Base-by-base conservation (phyloP, 331 rosid genomes). In the Cydonia oblonga region DNA sequence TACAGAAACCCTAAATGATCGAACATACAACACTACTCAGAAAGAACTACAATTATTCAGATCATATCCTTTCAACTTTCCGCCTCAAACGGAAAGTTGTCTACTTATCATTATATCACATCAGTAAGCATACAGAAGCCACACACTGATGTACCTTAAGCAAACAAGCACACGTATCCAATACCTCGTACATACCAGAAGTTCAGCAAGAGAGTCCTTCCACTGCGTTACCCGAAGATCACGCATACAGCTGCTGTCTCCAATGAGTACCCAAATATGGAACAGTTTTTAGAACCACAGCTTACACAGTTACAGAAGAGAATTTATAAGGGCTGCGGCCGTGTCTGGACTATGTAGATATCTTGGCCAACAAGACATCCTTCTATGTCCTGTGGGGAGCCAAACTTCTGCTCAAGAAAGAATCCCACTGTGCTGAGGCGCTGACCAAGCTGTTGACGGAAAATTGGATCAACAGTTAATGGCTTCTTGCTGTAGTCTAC, bases 401-500 rank as follows among this genome's bases (percentile, higher is more conserved):
- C 93, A 61, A 95, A 95, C 79, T 89, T 95, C 78, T 82, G 82
- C 76, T 89, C 96, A 2, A 95, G 91, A 79, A 95, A 91, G 78
- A 83, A 83, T 42, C 99, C 99, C 35, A 95, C 93, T 0, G 96
- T 87, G 66, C 92, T 85, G 19, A 91, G 92, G 33, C 92, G 96
- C 76, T 88, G 97, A 76, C 97, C 97, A 12, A 95, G 84, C 70
- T 91, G 91, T 46, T 75, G 78, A 10, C 96, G 93, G 83, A 84
- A 91, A 49, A 71, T 78, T 22, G 97, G 86, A 63, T 95, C 96
- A 71, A 84, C 75, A 9, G 96, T 86, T 42, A 91, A 74, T 19
- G 88, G 86, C 74, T 95, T 91, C 84, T 91, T 88, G 86, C 97
- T 89, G 85, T 88, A 95, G 83, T 95, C 97, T 72, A 91, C 93